Base-by-base conservation (phyloP, 169 alveolate genomes). In the Toxoplasma gondii region DNA sequence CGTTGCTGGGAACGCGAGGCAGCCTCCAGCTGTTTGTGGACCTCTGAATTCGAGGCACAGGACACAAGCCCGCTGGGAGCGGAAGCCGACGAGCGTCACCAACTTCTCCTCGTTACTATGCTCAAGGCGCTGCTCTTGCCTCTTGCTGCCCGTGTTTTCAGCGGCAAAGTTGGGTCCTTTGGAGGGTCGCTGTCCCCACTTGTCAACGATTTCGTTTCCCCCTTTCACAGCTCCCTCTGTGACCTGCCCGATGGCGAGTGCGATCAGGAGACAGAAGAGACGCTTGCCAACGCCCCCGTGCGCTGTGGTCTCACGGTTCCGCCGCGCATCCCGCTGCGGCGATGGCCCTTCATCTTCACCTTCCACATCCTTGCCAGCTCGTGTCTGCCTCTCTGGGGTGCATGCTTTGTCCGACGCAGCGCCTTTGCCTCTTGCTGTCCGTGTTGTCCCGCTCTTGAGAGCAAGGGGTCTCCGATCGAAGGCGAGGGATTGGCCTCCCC, bases 341-440 rank as follows among this genome's bases (percentile, higher is more conserved):
- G 84, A n/a, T 74, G 84, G 84, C 84, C 84, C 27, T 74, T 12
- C 44, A n/a, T 74, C 84, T 74, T 74, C 84, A 34, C 84, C n/a
- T 74, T 74, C 44, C 84, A 74, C 44, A 0, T 74, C 39, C 84
- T 74, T 4, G 84, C 84, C 27, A 19, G 45, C 22, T 34, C 84
- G 43, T 34, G 84, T 36, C 44, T 74, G 45, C 84, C 84, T 34
- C 84, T n/a, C 45, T 36, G 84, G 45, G 45, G 39, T 27, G 27
- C 39, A 12, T 19, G 12, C 44, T 74, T 74, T 74, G n/a, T 74
- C 39, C 84, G 84, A 16, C 49, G 43, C 84, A 31, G 39, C 84
- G 38, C 44, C 44, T 74, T 74, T n/a, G 45, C 84, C 84, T 36
- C 27, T 19, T 74, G 84, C 84, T 74, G 84, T 36, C 44, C 84